Evolutionary conservation across 192 early-diverging fungal genomes (phyloP), one percentile per base, ranked within the genome.

Genomic region (Backusella liffmaniae): DNA sequence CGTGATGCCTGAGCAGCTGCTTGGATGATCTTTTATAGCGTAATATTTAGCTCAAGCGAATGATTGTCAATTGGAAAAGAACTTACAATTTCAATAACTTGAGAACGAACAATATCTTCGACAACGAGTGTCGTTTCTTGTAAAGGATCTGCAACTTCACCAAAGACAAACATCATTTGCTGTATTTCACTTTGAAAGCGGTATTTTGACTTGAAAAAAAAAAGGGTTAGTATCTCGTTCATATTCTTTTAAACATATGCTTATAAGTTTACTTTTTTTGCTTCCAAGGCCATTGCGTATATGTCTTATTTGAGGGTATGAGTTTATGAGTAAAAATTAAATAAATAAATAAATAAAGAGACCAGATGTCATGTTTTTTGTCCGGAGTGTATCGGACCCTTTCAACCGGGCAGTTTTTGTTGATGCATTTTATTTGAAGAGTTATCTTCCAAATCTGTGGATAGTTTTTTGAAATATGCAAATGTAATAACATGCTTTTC

Each of bases 151-250:
- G 89, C 84, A 44, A 97, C 93, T 78, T 99, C 97, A 41, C 97
- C 97, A 89, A 95, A 95, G 35, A 98, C 98, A 88, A 96, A 99
- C 98, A 99, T 99, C 97, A 99, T 99, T 88, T 97, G 94, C 80
- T 93, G 91, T 75, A 96, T 96, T 82, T 96, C 95, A 29, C 86
- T 91, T 37, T 88, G 87, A 78, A 81, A 81, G 21, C 77, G 72
- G 53, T 78, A 78, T 49, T 78, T 71, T 34, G 68, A 62, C 68
- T 68, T 62, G 6, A 26, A 21, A 10, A 8, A 4, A 23, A 26
- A 4, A 32, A 26, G 9, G 26, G 26, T 62, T 13, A 62, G 56
- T 3, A 4, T 1, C 3, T 10, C 18, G 5, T 62, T 29, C 4
- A 29, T 12, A 4, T 29, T 62, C 26, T 10, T 13, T 21, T 5